These are phyloP conservation scores for Neospermospora avenae DNA, from an alignment of 2,329 filamentous ascomycete species.

Conservation along the genomic window DNA sequence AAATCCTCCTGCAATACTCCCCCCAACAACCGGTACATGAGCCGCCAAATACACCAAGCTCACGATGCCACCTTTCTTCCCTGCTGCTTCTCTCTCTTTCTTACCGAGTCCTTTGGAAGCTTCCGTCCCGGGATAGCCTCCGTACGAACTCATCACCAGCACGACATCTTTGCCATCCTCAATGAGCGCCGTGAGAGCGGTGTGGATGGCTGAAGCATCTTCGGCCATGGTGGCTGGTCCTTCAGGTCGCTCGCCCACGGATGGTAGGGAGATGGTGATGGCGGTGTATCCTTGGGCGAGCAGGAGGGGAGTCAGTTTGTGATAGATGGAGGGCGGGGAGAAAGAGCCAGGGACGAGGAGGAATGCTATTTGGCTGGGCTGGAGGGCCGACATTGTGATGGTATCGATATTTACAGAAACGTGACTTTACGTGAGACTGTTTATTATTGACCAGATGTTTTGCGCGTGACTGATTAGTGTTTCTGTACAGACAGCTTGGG, in stretches of 20 bases:
- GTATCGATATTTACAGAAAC: too few relatives aligned
- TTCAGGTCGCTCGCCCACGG: conserved; percentile 1
- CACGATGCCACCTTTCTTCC: conserved; percentile 39
- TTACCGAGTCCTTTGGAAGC: conserved; percentile 37
- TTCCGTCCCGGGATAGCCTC: conserved; percentile 36
- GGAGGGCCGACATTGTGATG: neutral
- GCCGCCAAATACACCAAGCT: conserved; percentile 16
- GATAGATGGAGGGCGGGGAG: conserved; percentile 10
- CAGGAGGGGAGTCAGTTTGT: conserved; percentile 10
- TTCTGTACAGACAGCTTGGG: too few relatives aligned
- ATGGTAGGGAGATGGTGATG: conserved; percentile 8
- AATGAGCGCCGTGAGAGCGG: conserved; percentile 27
- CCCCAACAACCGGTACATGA: conserved; percentile 6
- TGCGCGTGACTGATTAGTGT: too few relatives aligned
- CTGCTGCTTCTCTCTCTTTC: conserved; percentile 35
- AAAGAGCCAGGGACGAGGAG: conserved; percentile 23
- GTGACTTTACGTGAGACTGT: too few relatives aligned
- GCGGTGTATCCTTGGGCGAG: conserved; percentile 1
- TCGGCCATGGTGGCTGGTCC: conserved; percentile 32
- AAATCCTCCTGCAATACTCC: neutral
- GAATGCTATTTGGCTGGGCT: conserved; percentile 8
- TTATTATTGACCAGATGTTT: too few relatives aligned
- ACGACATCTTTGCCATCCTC: conserved; percentile 39
- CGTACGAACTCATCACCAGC: conserved; percentile 39
- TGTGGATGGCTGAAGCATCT: conserved; percentile 37